Percentiles rank a stretch among this genome's conserved stretches.
Conservation (phyloP, 495 filamentous ascomycete genomes). For the Podospora pseudopauciseta region DNA sequence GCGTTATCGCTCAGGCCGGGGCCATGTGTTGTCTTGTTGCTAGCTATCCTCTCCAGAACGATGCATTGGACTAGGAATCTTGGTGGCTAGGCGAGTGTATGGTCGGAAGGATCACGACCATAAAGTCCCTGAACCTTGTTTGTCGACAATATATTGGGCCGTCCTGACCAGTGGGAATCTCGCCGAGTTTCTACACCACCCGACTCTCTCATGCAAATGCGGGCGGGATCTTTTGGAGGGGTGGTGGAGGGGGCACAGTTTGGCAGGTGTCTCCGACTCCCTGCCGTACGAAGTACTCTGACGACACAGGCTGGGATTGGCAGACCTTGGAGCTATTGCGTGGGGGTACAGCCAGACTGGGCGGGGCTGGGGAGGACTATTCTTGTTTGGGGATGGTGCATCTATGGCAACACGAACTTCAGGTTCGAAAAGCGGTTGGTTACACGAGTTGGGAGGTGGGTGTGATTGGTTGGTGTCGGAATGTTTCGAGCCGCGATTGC, state of each 20-base stretch:
- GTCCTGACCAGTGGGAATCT: background rate
- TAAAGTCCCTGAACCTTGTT: background rate
- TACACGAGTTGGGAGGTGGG: background rate
- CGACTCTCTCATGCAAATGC: background rate
- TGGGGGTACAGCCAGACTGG: background rate
- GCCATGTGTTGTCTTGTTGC: no score
- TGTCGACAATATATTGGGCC: background rate
- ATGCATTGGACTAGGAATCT: background rate
- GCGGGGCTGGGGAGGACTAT: background rate
- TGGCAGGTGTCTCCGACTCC: background rate
- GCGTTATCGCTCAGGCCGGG: background rate
- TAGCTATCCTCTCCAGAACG: background rate
- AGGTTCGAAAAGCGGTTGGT: background rate
- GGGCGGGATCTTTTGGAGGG: background rate
- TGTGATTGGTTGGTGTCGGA: background rate
- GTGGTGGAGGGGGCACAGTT: background rate
- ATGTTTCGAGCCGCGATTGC: background rate
- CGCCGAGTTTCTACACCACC: background rate
- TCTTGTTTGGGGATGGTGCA: background rate
- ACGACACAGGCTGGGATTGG: background rate
- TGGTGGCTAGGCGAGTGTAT: background rate
- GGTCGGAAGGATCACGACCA: background rate
- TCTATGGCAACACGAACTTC: background rate
- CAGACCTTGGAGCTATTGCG: background rate
- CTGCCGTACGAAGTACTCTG: background rate